Evolutionary conservation across 352 stramenopile genomes (phyloP).

Genomic region (Stephanocyclus meneghinianus): DNA sequence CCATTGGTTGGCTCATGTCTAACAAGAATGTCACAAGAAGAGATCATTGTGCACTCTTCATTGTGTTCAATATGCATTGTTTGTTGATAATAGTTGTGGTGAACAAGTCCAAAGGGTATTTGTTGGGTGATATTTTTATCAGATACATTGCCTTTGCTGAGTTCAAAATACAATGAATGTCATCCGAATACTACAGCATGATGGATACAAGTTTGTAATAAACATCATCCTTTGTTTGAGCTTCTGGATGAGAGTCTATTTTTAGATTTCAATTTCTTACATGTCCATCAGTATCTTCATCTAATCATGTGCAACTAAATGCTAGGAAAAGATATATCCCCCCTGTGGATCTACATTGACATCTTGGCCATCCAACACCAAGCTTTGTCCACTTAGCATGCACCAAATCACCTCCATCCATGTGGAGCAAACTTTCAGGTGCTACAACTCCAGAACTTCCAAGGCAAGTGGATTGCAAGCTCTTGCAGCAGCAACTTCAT

Average conservation of each 20-base stretch:
- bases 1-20: neutral
- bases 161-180: constrained; percentile 12
- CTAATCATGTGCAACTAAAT: neutral
- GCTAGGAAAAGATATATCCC: constrained; percentile 30
- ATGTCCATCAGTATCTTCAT: neutral
- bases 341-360: neutral
- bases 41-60: constrained; percentile 8
- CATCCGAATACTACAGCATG: constrained; percentile 28
- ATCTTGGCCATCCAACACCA: constrained; percentile 14
- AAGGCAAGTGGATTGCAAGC: constrained; percentile 33
- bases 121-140: constrained; percentile 42
- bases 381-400: constrained; percentile 26
- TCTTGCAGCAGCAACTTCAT: constrained; percentile 34
- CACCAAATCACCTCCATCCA: constrained; percentile 15
- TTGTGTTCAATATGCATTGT: neutral
- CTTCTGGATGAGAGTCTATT: neutral
- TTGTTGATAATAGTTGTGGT: constrained; percentile 25
- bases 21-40: neutral
- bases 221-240: neutral
- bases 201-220: constrained; percentile 28
- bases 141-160: constrained; percentile 13
- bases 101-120: constrained; percentile 36
- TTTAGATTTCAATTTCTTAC: neutral
- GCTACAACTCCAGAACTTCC: constrained; percentile 39
- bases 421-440: constrained; percentile 21